Percentiles rank a stretch among this genome's conserved stretches.
These are phyloP conservation scores for Nakazawaea wyomingensis DNA, from an alignment of 805 yeast genomes.

Conservation along the genomic window DNA sequence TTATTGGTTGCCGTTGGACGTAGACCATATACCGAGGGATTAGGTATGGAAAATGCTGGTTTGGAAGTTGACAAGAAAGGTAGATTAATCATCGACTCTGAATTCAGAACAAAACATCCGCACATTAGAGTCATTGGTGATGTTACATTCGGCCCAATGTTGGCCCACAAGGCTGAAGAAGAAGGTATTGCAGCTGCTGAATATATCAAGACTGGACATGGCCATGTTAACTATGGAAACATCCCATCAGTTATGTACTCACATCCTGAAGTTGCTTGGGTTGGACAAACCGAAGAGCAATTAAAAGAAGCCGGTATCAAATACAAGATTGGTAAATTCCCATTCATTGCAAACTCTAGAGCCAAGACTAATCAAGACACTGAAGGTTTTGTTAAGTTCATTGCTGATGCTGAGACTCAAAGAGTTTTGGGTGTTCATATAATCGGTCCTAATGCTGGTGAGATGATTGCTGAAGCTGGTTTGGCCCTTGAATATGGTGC, in stretches of 20 bases:
- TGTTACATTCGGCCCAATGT: constrained; percentile 97
- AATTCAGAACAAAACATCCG: constrained; percentile 85
- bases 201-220: constrained; percentile 87
- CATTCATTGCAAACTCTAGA: constrained; percentile 98
- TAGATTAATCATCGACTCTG: constrained; percentile 88
- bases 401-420: constrained; percentile 96
- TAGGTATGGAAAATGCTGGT: constrained; percentile 84
- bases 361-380: constrained; percentile 97
- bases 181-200: constrained; percentile 99
- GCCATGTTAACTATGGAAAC: constrained; percentile 97
- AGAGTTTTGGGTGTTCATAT: constrained; percentile 95
- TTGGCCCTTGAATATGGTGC: constrained; percentile 99
- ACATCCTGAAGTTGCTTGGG: constrained; percentile 99
- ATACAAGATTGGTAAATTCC: constrained; percentile 96
- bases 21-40: constrained; percentile 91
- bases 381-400: constrained; percentile 93
- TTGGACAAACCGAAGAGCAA: constrained; percentile 93
- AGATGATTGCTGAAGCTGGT: constrained; percentile 98
- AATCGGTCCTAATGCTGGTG: constrained; percentile 98
- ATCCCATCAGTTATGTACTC: constrained; percentile 99
- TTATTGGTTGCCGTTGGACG: constrained; percentile 97
- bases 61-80: constrained; percentile 90
- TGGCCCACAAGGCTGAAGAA: constrained; percentile 99
- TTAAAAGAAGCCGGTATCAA: constrained; percentile 87
- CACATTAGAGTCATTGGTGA: constrained; percentile 98